Evolutionary conservation across 495 filamentous ascomycete species (phyloP).

Genomic region (Penicillium robsamsonii): DNA sequence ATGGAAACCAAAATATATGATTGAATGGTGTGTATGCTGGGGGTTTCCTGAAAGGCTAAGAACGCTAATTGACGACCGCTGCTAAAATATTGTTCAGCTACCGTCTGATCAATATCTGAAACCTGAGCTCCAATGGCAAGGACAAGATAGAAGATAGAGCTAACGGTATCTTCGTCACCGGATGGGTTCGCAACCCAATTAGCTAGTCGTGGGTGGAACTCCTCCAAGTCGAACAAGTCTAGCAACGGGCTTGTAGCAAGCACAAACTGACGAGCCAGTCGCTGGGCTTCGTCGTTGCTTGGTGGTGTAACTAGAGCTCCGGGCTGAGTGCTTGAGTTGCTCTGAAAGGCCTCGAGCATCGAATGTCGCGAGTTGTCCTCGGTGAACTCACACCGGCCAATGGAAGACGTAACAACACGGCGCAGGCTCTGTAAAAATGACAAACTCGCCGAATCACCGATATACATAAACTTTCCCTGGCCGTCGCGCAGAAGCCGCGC

Average conservation of each 20-base stretch:
- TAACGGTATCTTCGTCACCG: slow-evolving; percentile 45
- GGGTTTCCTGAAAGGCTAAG: slow-evolving; percentile 53
- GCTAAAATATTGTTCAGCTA: slow-evolving; percentile 53
- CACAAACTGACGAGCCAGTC: slow-evolving; percentile 38
- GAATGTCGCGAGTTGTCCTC: slow-evolving; percentile 66
- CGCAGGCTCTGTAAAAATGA: slow-evolving; percentile 71
- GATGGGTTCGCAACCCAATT: slow-evolving; percentile 44
- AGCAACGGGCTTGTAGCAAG: slow-evolving; percentile 43
- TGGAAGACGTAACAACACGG: slow-evolving; percentile 66
- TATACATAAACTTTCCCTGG: slow-evolving; percentile 59
- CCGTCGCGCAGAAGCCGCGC: slow-evolving; percentile 55
- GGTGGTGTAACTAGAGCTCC: slow-evolving; percentile 32
- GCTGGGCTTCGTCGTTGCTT: slow-evolving; percentile 37
- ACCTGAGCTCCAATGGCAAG: slow-evolving; percentile 61
- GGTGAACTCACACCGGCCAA: slow-evolving; percentile 65
- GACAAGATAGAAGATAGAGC: slow-evolving; percentile 57
- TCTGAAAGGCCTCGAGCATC: slow-evolving; percentile 59
- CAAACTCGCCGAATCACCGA: slow-evolving; percentile 70
- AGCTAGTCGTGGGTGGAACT: slow-evolving; percentile 36
- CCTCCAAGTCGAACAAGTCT: slow-evolving; percentile 39
- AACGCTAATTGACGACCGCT: slow-evolving; percentile 56
- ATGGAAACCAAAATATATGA: slow-evolving; percentile 57
- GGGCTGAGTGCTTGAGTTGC: slow-evolving; percentile 35
- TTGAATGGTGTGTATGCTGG: slow-evolving; percentile 57
- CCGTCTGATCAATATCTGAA: slow-evolving; percentile 41